Evolutionary conservation across 192 early-diverging fungal genomes (phyloP).

Genomic region (Coemansia sp.): DNA sequence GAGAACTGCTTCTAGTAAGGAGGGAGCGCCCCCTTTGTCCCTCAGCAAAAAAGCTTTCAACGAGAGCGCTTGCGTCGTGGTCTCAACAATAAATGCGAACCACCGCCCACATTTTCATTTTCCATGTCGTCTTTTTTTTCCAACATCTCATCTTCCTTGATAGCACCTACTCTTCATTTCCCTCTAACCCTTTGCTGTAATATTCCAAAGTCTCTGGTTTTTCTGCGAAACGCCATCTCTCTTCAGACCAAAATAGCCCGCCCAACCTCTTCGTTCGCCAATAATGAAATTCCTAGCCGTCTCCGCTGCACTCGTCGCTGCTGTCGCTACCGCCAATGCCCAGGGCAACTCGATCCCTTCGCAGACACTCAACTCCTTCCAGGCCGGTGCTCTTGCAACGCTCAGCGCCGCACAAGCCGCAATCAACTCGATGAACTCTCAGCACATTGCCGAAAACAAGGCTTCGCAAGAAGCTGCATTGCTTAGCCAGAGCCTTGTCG

Average conservation of each 20-base stretch:
- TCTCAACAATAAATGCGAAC: neutral
- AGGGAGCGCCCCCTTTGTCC: slow-evolving; percentile 5
- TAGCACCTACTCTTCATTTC: slow-evolving; percentile 5
- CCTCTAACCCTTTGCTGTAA: slow-evolving; percentile 20
- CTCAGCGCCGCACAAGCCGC: slow-evolving; percentile 49
- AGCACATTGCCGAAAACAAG: slow-evolving; percentile 36
- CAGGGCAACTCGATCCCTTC: slow-evolving; percentile 24
- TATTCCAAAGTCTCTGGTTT: neutral
- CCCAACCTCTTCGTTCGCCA: neutral
- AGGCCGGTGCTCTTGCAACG: slow-evolving; percentile 43
- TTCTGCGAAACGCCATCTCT: neutral
- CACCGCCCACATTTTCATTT: neutral
- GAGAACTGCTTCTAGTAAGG: neutral
- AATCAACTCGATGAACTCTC: slow-evolving; percentile 42
- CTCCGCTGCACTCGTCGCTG: slow-evolving; percentile 28
- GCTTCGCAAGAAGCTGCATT: slow-evolving; percentile 49
- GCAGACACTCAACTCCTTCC: slow-evolving; percentile 46
- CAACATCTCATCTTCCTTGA: slow-evolving; percentile 10
- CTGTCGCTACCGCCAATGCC: slow-evolving; percentile 15
- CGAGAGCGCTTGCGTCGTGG: neutral
- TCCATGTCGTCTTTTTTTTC: neutral
- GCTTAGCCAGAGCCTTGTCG: slow-evolving; percentile 36
- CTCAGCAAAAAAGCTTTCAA: neutral
- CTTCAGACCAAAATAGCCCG: neutral
- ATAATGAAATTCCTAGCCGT: slow-evolving; percentile 40